Base-by-base conservation (phyloP, 1,139 yeast genomes). In the Yamadazyma blattariae region DNA sequence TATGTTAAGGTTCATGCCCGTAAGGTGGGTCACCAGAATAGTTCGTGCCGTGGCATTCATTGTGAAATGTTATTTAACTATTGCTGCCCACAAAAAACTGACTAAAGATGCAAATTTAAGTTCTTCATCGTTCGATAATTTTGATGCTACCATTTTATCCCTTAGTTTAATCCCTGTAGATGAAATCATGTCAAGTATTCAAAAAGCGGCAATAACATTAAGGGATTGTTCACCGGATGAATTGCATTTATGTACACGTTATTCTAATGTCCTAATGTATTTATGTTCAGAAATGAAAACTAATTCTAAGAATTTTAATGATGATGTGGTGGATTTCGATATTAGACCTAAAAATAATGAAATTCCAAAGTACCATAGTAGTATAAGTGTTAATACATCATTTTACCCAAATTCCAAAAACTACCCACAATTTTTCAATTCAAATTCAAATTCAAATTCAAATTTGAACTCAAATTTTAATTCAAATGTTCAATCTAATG, bases 21-120 rank as follows among this genome's bases (percentile, higher is more conserved):
- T 88, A 11, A 67, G 96, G 44, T 89, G 96, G 96, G 80, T 85
- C 5, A 84, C 89, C 1, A 68, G 96, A 40, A 79, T 88, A 25
- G 90, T 90, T n/a, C 76, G 94, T 48, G 89, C 96, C 0, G 90
- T 88, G 6, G 94, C 96, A 2, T 90, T 89, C 54, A 74, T 90
- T 37, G 95, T 90, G 9, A 89, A 89, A 55, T 85, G 95, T 52
- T 82, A 84, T 49, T 59, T 84, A 36, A 80, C 89, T 0, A 67
- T 83, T 28, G 79, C 86, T 0, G 78, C 78, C 34, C 62, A 70
- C 47, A 57, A 61, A 32, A 59, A 59, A 36, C 44, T 53, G 30
- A 42, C 57, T 7, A 39, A 47, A 29, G 39, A 50, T 30, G 42
- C 53, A 12, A 48, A 37, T 44, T 42, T 55, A 12, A 50, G 59